Evolutionary conservation across 2,329 filamentous ascomycete species (phyloP).

Genomic region (Pseudogymnoascus verrucosus): DNA sequence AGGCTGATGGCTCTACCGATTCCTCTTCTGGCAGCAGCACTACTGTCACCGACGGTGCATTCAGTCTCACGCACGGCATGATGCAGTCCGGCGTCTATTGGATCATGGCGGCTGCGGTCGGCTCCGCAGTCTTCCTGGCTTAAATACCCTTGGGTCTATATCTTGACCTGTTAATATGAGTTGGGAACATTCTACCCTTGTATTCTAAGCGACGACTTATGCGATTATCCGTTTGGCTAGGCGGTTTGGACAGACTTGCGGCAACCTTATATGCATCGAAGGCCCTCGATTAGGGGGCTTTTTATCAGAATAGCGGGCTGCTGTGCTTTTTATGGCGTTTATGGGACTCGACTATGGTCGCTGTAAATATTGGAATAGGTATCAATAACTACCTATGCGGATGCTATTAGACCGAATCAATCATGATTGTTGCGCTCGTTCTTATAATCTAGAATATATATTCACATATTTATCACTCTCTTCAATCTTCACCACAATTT

Average conservation of each 20-base stretch:
- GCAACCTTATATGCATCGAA: background rate
- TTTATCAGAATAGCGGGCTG: background rate
- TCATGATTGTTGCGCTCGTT: background rate
- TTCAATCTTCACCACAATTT: background rate
- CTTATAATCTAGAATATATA: background rate
- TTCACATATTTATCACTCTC: background rate
- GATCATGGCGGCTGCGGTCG: constrained; percentile 25
- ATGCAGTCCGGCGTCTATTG: constrained; percentile 21
- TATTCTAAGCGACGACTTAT: background rate
- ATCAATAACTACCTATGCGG: background rate
- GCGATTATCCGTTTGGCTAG: background rate
- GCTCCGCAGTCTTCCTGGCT: constrained; percentile 16
- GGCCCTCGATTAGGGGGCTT: background rate
- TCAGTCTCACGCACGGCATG: background rate
- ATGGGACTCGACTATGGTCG: background rate
- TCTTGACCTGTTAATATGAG: background rate
- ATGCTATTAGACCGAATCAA: background rate
- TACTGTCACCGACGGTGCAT: background rate
- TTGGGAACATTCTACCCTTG: background rate
- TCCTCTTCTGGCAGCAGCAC: background rate
- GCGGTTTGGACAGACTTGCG: background rate
- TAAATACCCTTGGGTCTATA: constrained; percentile 8
- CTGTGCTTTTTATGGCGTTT: background rate
- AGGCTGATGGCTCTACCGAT: constrained; percentile 29
- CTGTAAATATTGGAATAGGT: background rate